These are phyloP conservation scores for Solanum virginianum DNA, from an alignment of 257 asterid species.

Conservation along the genomic window DNA sequence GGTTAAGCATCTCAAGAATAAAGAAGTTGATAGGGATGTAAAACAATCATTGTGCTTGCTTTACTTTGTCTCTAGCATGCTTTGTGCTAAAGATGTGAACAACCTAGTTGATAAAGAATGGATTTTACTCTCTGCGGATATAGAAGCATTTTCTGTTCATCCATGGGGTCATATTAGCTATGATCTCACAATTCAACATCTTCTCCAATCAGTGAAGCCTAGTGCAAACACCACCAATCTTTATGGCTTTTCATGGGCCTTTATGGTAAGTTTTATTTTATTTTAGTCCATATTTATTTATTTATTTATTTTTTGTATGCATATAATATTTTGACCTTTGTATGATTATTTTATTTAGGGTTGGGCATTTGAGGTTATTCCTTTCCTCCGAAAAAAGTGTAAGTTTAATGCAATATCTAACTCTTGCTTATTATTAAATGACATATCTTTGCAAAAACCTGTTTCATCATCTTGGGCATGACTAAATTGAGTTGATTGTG, in stretches of 20 bases:
- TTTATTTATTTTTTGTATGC: background rate
- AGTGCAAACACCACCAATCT: background rate
- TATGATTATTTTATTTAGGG: background rate
- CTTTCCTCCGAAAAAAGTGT: too few species aligned
- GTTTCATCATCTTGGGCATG: too few species aligned
- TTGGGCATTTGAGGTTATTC: too few species aligned
- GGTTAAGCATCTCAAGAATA: background rate
- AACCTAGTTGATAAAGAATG: background rate
- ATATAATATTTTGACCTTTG: background rate
- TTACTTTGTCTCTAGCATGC: background rate
- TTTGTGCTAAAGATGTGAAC: background rate
- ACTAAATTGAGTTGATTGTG: too few species aligned
- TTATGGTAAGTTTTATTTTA: too few species aligned
- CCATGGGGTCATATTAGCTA: background rate
- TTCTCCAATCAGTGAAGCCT: background rate
- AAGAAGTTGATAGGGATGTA: background rate
- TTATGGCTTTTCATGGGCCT: too few species aligned
- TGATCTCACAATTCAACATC: background rate
- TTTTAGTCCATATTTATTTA: background rate
- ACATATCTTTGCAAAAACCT: too few species aligned
- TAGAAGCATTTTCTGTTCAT: background rate
- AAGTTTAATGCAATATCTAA: too few species aligned
- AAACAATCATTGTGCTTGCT: background rate
- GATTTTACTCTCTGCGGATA: background rate
- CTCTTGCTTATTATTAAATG: too few species aligned